Evolutionary conservation across 768 basidiomycete species (phyloP), one percentile per base, ranked within the genome.

Genomic region (Tricholoma sp.): DNA sequence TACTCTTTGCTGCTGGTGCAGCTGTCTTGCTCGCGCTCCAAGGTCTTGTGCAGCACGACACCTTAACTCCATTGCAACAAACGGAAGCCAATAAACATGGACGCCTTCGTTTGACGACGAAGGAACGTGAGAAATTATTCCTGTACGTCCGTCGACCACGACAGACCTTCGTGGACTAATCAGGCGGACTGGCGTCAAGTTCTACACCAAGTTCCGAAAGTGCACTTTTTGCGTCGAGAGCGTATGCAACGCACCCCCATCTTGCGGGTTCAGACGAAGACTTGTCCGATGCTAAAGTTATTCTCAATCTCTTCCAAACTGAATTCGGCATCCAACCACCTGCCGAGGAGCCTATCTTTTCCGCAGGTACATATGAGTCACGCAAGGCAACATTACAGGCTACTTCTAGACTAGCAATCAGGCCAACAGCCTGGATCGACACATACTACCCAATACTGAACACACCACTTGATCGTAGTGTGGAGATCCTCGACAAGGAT

Each of bases 371-470:
- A 29, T 65, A 71, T 9, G 76, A 79, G 53, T 90, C 89, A 29
- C 85, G 85, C 53, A 76, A 81, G 46, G 83, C 89, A 4, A 92
- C 89, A 0, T 74, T 89, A 14, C 68, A 70, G 18, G 73, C 83
- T 41, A 81, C 83, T 0, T 71, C 72, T 19, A 64, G 71, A 6
- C 74, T 73, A 4, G 72, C 79, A 37, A 71, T 64, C 29, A 70
- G 68, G 22, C 87, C 88, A 2, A 79, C 74, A 0, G 89, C 86
- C 56, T 94, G 91, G 91, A 84, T 93, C 57, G 90, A 93, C 62
- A 79, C 81, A 35, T 97, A 98, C 70, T 96, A 89, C 70, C 94
- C 95, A 1, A 77, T 94, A 41, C 73, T 96, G 74, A 92, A 96
- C 70, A 88, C 83, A 0, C 84, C 91, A 1, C 74, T 87, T 6